Percentiles rank a stretch among this genome's conserved stretches.
phyloP scores from a whole-genome alignment of 306 rosid species.

The Malus asiatica region DNA sequence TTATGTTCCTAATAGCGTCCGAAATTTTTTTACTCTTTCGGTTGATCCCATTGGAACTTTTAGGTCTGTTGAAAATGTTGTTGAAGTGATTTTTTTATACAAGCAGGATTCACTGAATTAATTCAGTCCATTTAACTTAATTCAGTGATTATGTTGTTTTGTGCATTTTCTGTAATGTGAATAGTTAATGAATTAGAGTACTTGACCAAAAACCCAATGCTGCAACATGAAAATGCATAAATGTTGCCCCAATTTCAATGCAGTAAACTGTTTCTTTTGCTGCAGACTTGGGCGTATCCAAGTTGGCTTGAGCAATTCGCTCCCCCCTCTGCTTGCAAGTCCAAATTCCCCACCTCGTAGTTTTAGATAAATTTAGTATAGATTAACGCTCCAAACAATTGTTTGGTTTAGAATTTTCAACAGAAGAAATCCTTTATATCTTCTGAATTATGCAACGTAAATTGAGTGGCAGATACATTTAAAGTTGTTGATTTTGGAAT shows the following conservation, averaged over 20 bases:
- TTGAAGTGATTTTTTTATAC: background rate
- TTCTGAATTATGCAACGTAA: background rate
- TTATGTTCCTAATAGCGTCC: background rate
- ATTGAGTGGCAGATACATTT: background rate
- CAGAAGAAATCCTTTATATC: background rate
- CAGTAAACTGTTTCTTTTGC: background rate
- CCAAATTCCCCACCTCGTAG: background rate
- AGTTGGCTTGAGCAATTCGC: background rate
- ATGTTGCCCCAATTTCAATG: background rate
- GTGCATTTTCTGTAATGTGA: background rate
- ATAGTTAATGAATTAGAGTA: too few relatives aligned
- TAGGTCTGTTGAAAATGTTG: background rate
- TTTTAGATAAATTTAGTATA: too few relatives aligned
- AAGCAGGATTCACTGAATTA: background rate
- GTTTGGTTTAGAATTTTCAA: background rate
- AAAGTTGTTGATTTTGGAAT: background rate
- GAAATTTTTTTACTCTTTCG: background rate
- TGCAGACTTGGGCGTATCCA: background rate
- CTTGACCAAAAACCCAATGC: background rate
- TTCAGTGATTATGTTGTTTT: background rate
- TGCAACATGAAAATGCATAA: too few relatives aligned
- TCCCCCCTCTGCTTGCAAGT: background rate
- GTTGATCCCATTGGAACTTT: constrained; percentile 9
- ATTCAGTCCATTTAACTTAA: background rate
- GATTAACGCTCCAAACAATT: background rate